Evolutionary conservation across 257 asterid species (phyloP).

Genomic region (Capsicum pubescens): DNA sequence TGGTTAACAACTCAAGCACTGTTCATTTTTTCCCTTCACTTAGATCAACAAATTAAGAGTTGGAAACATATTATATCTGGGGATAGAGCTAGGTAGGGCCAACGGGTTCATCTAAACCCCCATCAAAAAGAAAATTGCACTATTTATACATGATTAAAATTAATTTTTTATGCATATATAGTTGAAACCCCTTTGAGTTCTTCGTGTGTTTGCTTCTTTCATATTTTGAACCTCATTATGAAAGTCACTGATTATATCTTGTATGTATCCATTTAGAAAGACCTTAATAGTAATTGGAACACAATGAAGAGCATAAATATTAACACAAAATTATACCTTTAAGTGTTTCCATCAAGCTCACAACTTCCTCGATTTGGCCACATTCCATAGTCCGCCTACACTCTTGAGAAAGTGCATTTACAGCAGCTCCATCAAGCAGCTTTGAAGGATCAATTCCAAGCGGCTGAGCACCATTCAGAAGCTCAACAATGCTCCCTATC

Average conservation of each 20-base stretch:
- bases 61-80: too few species aligned
- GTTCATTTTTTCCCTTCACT: not conserved
- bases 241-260: too few species aligned
- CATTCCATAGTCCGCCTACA: conserved; percentile 53
- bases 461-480: conserved; percentile 49
- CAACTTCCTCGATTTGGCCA: conserved; percentile 57
- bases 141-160: too few species aligned
- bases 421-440: conserved; percentile 57
- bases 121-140: too few species aligned
- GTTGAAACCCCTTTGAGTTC: too few species aligned
- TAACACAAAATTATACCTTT: conserved; percentile 49
- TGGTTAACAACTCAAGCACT: not conserved
- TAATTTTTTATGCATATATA: too few species aligned
- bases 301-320: not conserved
- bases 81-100: too few species aligned
- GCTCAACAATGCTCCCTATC: conserved; percentile 40
- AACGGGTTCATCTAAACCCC: too few species aligned
- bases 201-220: too few species aligned
- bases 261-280: too few species aligned
- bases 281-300: not conserved
- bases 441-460: conserved; percentile 59
- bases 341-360: conserved; percentile 62
- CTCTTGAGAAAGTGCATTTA: conserved; percentile 55
- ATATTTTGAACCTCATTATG: too few species aligned
- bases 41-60: not conserved